A percentile compares a stretch with the other conserved stretches of the same genome.
phyloP scores from a whole-genome alignment of 345 rosid species.

The Schrenkiella parvula region DNA sequence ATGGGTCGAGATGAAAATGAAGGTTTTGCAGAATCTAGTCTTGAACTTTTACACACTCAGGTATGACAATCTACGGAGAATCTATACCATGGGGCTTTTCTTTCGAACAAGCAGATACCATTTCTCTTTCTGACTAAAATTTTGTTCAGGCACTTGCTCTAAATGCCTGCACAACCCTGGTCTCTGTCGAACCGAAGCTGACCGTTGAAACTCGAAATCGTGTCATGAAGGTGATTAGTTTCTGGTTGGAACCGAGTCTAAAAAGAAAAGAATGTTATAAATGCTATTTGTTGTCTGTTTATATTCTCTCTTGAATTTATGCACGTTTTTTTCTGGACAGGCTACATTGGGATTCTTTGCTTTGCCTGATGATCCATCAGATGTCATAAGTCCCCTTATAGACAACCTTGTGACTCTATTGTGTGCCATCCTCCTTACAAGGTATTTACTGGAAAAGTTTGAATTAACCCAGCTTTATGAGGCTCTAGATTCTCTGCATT shows the following conservation, averaged over 20 bases:
- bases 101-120: conserved; percentile 11
- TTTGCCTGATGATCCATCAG: conserved; percentile 79
- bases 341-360: conserved; percentile 97
- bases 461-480: background rate
- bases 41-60: conserved; percentile 85
- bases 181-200: conserved; percentile 93
- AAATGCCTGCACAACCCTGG: conserved; percentile 94
- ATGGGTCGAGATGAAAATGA: conserved; percentile 92
- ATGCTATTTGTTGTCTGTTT: background rate
- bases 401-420: conserved; percentile 89
- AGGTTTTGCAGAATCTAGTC: conserved; percentile 77
- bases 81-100: background rate
- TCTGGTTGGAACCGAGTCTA: background rate
- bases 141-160: conserved; percentile 80
- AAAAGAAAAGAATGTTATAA: background rate
- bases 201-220: conserved; percentile 91
- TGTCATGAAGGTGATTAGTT: conserved; percentile 71
- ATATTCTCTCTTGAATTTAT: background rate
- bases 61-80: conserved; percentile 33
- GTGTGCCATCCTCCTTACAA: conserved; percentile 94
- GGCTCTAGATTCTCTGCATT: conserved; percentile 10
- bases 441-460: conserved; percentile 45
- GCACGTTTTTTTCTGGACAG: conserved; percentile 43
- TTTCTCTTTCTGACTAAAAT: conserved; percentile 27
- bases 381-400: conserved; percentile 80